Percentiles rank a stretch among this genome's conserved stretches.
Conservation (phyloP, 352 stramenopile genomes). For the Globisporangium uncinulatum region DNA sequence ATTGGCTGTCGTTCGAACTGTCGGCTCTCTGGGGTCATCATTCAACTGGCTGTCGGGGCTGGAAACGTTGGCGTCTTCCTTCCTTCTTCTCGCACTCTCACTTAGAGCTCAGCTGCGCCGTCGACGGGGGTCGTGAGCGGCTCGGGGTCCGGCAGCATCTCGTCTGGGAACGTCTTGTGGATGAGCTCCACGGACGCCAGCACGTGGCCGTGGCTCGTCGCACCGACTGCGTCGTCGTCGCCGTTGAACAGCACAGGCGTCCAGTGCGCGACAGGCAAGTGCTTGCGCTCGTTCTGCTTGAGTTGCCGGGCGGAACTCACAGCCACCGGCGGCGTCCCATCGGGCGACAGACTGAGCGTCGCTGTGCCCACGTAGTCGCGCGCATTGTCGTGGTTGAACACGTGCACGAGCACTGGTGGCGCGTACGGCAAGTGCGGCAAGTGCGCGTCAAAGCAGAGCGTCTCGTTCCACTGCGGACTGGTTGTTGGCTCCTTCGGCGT, state of each 20-base stretch:
- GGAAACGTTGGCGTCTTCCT: too few relatives aligned
- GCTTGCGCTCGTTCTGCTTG: constrained; percentile 39
- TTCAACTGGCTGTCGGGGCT: too few relatives aligned
- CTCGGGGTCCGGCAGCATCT: constrained; percentile 41
- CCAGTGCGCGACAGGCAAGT: constrained; percentile 42
- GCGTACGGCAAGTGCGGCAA: constrained; percentile 47
- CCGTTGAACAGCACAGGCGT: constrained; percentile 43
- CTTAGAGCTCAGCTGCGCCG: constrained; percentile 8
- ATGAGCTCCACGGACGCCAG: constrained; percentile 56
- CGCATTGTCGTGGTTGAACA: constrained; percentile 37
- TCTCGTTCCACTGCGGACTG: constrained; percentile 46
- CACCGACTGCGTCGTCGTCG: constrained; percentile 19
- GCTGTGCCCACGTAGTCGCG: constrained; percentile 39
- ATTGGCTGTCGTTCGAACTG: too few relatives aligned
- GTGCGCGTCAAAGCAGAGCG: constrained; percentile 66
- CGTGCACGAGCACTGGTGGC: constrained; percentile 54
- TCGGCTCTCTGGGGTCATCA: too few relatives aligned
- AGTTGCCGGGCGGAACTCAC: constrained; percentile 44
- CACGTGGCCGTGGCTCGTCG: constrained; percentile 38
- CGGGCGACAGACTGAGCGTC: constrained; percentile 18
- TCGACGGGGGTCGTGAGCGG: constrained; percentile 6
- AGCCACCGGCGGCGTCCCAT: constrained; percentile 18
- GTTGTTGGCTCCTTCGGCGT: constrained; percentile 22
- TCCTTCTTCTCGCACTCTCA: not conserved
- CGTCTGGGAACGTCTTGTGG: constrained; percentile 50